Base-by-base conservation (phyloP, 2,329 filamentous ascomycete species). In the Neonectria magnoliae region DNA sequence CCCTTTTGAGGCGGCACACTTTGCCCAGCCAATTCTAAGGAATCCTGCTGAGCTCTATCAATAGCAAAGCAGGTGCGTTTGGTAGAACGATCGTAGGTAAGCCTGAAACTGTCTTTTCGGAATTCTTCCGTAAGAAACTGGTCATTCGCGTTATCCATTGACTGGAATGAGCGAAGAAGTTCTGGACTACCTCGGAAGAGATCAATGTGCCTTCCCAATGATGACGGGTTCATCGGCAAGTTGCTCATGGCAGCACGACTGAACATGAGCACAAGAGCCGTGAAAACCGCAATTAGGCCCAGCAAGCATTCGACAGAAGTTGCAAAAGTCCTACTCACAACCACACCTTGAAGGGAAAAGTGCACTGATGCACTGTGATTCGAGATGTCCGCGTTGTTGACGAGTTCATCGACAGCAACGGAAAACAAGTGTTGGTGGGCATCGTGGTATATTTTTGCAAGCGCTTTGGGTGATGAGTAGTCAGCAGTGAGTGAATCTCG, bases 361-460 rank as follows among this genome's bases (percentile, higher is more conserved):
- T 76, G 57, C 1, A 73, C 20, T 0, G 57, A 45, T 0, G 64
- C 75, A 0, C 67, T 71, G 0, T 5, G 16, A 7, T 74, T 70
- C 0, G 54, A 6, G 0, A 62, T 36, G 0, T 33, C 2, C 0
- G 70, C 76, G 0, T 27, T 27, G 16, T 78, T 73, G 0, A 9
- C 52, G 1, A 76, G 22, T 0, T 27, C 8, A 2, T 47, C 65
- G 0, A 76, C 42, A 0, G 78, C 76, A 0, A 75, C 3, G 0
- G 78, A 74, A 45, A 82, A 81, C 0, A 80, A 6, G 3, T 70
- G 65, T n/a, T 74, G 67, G 25, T 80, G 78, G 0, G 76, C 76
- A 0, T 60, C 44, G 0, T 58, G 14, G 13, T 73, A 80, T 0
- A 70, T 54, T 0, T 69, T 8, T 0, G 62, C 29, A 0, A 80